phyloP scores from a whole-genome alignment of 2,329 filamentous ascomycete species.

The Paraconiothyrium sp. region DNA sequence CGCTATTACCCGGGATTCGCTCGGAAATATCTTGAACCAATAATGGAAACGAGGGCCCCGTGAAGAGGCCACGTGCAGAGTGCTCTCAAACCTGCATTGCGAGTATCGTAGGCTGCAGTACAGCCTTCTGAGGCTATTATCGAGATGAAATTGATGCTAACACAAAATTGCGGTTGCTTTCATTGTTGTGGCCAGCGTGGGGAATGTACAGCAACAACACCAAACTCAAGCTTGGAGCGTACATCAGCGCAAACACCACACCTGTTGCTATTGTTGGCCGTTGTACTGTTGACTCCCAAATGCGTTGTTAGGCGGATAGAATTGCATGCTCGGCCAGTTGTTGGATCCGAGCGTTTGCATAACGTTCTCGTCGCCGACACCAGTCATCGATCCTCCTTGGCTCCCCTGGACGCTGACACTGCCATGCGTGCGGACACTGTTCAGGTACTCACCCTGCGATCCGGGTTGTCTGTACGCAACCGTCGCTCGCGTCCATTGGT shows the following conservation, averaged over 20 bases:
- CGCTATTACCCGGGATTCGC: constrained; percentile 4
- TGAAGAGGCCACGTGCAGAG: neutral
- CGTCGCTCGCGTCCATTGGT: constrained; percentile 46
- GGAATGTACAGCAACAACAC: no score
- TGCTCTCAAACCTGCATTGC: no score
- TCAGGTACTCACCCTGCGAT: constrained; percentile 46
- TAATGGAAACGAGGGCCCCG: neutral
- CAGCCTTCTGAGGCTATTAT: no score
- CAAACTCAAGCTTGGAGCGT: no score
- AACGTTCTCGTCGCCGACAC: constrained; percentile 36
- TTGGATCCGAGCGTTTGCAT: constrained; percentile 31
- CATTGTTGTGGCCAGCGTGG: no score
- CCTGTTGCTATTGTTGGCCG: constrained; percentile 3
- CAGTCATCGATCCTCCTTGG: constrained; percentile 26
- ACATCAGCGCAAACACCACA: no score
- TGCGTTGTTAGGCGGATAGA: constrained; percentile 34
- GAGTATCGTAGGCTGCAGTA: no score
- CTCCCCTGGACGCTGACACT: constrained; percentile 26
- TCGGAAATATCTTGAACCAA: neutral
- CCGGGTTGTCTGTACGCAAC: constrained; percentile 40
- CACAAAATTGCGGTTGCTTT: no score
- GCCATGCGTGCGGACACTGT: constrained; percentile 50
- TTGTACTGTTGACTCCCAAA: constrained; percentile 27
- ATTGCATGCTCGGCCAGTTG: constrained; percentile 44
- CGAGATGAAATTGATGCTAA: no score